Percentiles rank a stretch among this genome's conserved stretches.
These are phyloP conservation scores for Aquilaria malaccensis DNA, from an alignment of 345 rosid genomes.

Conservation along the genomic window DNA sequence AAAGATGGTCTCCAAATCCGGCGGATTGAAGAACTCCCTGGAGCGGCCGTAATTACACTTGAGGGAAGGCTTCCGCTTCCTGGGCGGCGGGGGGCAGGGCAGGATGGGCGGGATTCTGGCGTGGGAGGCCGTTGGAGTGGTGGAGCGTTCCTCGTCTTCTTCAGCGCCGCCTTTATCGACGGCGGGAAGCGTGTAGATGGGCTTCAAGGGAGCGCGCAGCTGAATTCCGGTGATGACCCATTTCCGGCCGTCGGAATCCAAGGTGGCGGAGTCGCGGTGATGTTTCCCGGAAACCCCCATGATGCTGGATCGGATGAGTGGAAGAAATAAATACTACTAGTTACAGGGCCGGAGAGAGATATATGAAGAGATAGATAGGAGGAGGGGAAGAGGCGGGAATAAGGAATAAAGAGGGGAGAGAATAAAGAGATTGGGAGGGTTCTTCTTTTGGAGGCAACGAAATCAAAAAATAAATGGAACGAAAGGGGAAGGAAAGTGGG, in stretches of 20 bases:
- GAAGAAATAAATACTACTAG: too few species aligned
- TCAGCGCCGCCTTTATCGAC: slow-evolving; percentile 19
- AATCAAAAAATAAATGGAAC: slow-evolving; percentile 15
- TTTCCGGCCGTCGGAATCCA: slow-evolving; percentile 37
- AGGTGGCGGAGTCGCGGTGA: slow-evolving; percentile 46
- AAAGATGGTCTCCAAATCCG: slow-evolving; percentile 55
- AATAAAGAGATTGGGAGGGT: slow-evolving; percentile 16
- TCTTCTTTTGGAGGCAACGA: slow-evolving; percentile 16
- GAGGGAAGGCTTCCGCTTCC: slow-evolving; percentile 45
- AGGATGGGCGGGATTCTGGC: slow-evolving; percentile 37
- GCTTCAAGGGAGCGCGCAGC: slow-evolving; percentile 54
- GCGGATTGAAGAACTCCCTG: slow-evolving; percentile 46
- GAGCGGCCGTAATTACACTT: slow-evolving; percentile 27
- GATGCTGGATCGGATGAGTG: slow-evolving; percentile 6
- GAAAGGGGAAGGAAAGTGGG: slow-evolving; percentile 34
- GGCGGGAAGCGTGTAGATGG: slow-evolving; percentile 29
- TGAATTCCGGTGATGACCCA: slow-evolving; percentile 56
- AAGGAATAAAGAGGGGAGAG: slow-evolving; percentile 20
- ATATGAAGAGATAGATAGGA: too few species aligned
- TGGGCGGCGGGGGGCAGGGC: slow-evolving; percentile 73
- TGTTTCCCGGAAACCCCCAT: slow-evolving; percentile 56
- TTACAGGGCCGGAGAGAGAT: too few species aligned
- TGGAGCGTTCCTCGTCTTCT: slow-evolving; percentile 31
- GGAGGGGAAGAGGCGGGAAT: slow-evolving; percentile 10
- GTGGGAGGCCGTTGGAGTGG: slow-evolving; percentile 52